Evolutionary conservation across 345 rosid species (phyloP).

Genomic region (Eucalyptus sp.): DNA sequence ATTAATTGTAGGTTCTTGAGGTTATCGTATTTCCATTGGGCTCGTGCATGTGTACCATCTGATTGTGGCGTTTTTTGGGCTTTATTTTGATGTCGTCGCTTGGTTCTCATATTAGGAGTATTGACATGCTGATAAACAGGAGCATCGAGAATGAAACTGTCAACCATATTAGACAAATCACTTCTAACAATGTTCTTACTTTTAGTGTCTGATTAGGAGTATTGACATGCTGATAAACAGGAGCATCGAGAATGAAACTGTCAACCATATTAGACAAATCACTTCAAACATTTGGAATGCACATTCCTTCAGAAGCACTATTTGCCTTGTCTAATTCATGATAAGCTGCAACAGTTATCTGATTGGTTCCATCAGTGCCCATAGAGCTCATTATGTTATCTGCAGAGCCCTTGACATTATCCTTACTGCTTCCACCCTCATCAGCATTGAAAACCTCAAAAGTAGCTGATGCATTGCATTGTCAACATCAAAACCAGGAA

Average conservation of each 20-base stretch:
- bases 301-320: not conserved
- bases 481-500: conserved; percentile 6
- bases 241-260: not conserved
- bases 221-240: not conserved
- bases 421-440: not conserved
- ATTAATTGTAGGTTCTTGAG: not conserved
- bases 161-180: not conserved
- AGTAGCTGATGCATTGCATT: not conserved
- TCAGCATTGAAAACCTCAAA: conserved; percentile 4
- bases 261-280: not conserved
- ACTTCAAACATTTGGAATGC: not conserved
- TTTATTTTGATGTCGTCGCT: no score
- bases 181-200: not conserved
- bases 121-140: not conserved
- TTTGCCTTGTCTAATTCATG: conserved; percentile 8
- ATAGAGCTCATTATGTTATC: conserved; percentile 2
- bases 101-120: not conserved
- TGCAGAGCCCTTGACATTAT: not conserved
- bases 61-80: no score
- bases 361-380: conserved; percentile 10
- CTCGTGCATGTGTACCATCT: not conserved
- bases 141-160: not conserved
- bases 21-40: not conserved
- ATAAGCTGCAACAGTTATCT: conserved; percentile 2
- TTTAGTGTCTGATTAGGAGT: not conserved